These are phyloP conservation scores for Laburnicola sp. DNA, from an alignment of 2,329 filamentous ascomycete genomes.

Conservation along the genomic window DNA sequence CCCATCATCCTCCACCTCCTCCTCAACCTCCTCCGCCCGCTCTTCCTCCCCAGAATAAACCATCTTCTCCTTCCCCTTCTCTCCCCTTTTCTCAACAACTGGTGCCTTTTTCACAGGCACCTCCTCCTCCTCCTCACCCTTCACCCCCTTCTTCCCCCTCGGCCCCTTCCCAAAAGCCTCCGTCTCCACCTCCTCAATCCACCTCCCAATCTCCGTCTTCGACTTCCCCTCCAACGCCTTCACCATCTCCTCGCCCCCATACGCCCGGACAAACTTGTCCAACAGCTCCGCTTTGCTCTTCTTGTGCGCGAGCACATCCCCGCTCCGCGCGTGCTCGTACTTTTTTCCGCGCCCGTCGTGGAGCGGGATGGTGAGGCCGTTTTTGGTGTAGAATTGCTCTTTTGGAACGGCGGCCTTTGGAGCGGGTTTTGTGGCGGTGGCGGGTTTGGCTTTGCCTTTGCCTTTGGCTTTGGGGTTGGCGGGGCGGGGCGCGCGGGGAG, in stretches of 20 bases:
- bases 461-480: too few species aligned
- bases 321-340: constrained; percentile 14
- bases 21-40: background rate
- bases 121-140: background rate
- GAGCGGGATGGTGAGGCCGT: constrained; percentile 19
- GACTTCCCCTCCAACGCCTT: constrained; percentile 12
- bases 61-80: background rate
- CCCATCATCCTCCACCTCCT: background rate
- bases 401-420: background rate
- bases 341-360: constrained; percentile 13
- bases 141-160: background rate
- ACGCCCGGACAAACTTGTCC: constrained; percentile 16
- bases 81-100: background rate
- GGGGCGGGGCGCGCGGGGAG: too few species aligned
- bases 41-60: background rate
- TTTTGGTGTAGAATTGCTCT: constrained; percentile 12
- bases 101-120: constrained; percentile 4
- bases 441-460: too few species aligned
- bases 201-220: constrained; percentile 19
- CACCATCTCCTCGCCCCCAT: constrained; percentile 14
- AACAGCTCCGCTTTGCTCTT: constrained; percentile 8
- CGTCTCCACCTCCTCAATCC: constrained; percentile 27
- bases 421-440: background rate
- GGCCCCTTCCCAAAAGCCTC: constrained; percentile 15
- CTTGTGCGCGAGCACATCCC: constrained; percentile 9